These are phyloP conservation scores for Colletotrichum truncatum DNA, from an alignment of 2,329 filamentous ascomycete species.

Conservation along the genomic window DNA sequence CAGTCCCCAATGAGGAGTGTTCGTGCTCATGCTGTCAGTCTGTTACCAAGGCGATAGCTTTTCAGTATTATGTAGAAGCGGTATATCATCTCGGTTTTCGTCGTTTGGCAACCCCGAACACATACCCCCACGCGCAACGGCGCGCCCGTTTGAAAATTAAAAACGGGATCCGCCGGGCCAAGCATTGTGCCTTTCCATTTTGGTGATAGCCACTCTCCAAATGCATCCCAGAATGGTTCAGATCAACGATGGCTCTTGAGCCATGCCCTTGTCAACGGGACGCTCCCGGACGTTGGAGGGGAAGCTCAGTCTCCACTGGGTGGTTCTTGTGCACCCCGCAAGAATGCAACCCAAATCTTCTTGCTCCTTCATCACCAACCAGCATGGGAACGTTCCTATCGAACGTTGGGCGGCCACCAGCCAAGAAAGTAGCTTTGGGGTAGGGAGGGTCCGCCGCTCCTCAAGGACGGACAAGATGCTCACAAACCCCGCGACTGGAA, in stretches of 20 bases:
- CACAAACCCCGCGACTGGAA: neutral
- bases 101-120: neutral
- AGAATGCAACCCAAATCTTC: neutral
- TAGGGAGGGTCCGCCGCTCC: neutral
- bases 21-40: neutral
- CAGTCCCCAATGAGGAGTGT: neutral
- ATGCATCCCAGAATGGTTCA: neutral
- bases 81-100: neutral
- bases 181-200: neutral
- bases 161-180: neutral
- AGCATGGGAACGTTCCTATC: neutral
- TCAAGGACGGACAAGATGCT: slow-evolving; percentile 15
- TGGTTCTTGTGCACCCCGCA: neutral
- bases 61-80: too few relatives aligned
- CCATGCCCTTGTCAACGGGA: slow-evolving; percentile 14
- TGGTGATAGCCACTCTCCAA: neutral
- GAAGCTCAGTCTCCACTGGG: neutral
- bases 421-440: neutral
- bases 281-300: neutral
- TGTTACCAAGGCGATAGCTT: too few relatives aligned
- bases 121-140: neutral
- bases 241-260: neutral
- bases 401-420: neutral
- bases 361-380: neutral
- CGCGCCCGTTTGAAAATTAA: neutral